Conservation (phyloP, 2,329 filamentous ascomycete species). For the Pseudocercospora crystallina region DNA sequence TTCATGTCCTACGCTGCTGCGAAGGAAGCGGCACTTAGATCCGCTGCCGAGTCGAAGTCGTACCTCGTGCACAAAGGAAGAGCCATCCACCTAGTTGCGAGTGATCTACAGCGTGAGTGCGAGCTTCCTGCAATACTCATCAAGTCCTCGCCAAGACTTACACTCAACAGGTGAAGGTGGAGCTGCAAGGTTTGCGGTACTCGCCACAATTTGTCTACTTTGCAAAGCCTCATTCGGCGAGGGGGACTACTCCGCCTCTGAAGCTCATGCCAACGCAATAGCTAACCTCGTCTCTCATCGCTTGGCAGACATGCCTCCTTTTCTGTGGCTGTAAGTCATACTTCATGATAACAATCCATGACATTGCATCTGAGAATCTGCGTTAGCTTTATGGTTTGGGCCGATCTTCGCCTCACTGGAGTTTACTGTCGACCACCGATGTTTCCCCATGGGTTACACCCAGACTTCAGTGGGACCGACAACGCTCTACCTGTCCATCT, state of each 20-base stretch:
- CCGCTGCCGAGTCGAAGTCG: not conserved
- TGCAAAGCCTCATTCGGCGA: constrained; percentile 2
- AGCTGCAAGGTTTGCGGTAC: not conserved
- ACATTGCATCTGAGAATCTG: not conserved
- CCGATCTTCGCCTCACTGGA: constrained; percentile 2
- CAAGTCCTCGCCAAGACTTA: not conserved
- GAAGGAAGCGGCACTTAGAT: not conserved
- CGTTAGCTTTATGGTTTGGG: constrained; percentile 1
- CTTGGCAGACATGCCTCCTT: not conserved
- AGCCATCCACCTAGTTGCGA: not conserved
- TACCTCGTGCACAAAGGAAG: constrained; percentile 4
- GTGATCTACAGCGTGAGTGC: not conserved
- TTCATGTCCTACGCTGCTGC: constrained; percentile 6
- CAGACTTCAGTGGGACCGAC: not conserved
- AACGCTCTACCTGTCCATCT: no score
- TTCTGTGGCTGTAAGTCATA: constrained; percentile 6
- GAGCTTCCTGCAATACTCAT: no score
- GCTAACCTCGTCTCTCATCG: not conserved
- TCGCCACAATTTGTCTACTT: constrained; percentile 1
- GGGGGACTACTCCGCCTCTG: not conserved
- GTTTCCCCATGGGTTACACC: not conserved
- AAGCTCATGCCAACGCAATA: not conserved
- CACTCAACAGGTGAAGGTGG: not conserved
- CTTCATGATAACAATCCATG: not conserved
- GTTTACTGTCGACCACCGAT: not conserved